Evolutionary conservation across 768 basidiomycete genomes (phyloP), one percentile per base, ranked within the genome.

Genomic region (Podaxis pistillaris): DNA sequence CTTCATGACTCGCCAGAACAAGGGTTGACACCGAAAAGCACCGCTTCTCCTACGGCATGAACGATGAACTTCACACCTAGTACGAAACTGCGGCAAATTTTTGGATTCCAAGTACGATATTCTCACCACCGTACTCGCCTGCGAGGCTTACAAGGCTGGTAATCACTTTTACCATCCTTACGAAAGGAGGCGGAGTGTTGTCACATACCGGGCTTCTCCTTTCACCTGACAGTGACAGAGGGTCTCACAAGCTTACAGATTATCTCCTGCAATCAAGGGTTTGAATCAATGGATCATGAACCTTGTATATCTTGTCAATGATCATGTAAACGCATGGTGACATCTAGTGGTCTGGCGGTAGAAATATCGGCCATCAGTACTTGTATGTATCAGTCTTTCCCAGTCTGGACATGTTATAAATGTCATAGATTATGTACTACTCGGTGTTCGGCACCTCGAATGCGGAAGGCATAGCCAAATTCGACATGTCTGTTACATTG

Each of bases 361-460:
- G 37, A 37, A 40, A 28, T 22, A 9, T 38, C 17, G 50, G 24
- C 22, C 49, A 51, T 26, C 49, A 51, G 28, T 33, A 8, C 30
- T 33, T 7, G 30, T 8, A 33, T 33, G 7, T 33, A 51, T 60
- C 58, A 60, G 26, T 15, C 17, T n/a, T 30, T 17, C 44, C 15
- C 19, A 24, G 37, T 56, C 54, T 19, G 22, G 13, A 12, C n/a
- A 22, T 4, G 11, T 36, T 60, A 51, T 60, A 11, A 37, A 51
- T 60, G 40, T 19, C 26, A 12, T 24, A 38, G 54, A 24, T 22
- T 22, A 24, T 38, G 37, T 22, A 22, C 33, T 59, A 59, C 58
- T 26, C 58, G 58, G 58, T 59, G 58, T 50, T 51, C 58, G 58
- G 58, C 47, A 51, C 33, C 15, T n/a, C 47, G 15, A 38, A 40